phyloP scores from a whole-genome alignment of 768 basidiomycete genomes.

The Pisolithus sp. region DNA sequence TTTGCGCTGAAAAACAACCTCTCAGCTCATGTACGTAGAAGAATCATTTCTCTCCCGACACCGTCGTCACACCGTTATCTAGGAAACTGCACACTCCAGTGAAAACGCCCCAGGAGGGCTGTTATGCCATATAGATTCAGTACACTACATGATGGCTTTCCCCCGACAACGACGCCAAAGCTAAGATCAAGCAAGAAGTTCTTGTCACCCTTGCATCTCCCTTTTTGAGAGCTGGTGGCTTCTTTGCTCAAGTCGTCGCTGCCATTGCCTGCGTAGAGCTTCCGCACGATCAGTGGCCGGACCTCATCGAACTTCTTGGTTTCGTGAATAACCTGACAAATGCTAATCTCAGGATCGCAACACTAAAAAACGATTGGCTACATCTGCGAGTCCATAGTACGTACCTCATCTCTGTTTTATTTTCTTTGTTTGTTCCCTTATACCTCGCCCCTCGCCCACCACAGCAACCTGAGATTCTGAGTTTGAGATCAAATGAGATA shows the following conservation, averaged over 20 bases:
- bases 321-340: constrained; percentile 74
- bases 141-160: constrained; percentile 76
- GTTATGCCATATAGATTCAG: constrained; percentile 52
- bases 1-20: no score
- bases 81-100: constrained; percentile 49
- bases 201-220: no score
- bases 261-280: constrained; percentile 93
- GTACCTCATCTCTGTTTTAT: no score
- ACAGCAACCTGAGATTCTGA: constrained; percentile 90
- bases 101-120: no score
- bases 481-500: constrained; percentile 90
- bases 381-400: no score
- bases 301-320: constrained; percentile 81
- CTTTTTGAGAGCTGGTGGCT: constrained; percentile 66
- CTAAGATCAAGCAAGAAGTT: no score
- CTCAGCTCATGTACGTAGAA: constrained; percentile 73
- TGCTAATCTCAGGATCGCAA: no score
- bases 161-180: constrained; percentile 59
- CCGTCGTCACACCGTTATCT: constrained; percentile 17
- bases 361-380: no score
- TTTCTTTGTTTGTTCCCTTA: not conserved
- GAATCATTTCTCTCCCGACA: constrained; percentile 13
- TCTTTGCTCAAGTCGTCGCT: constrained; percentile 89
- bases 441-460: constrained; percentile 5
- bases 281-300: constrained; percentile 80